Base-by-base conservation (phyloP, 768 basidiomycete genomes). In the Tephrocybe sp. region DNA sequence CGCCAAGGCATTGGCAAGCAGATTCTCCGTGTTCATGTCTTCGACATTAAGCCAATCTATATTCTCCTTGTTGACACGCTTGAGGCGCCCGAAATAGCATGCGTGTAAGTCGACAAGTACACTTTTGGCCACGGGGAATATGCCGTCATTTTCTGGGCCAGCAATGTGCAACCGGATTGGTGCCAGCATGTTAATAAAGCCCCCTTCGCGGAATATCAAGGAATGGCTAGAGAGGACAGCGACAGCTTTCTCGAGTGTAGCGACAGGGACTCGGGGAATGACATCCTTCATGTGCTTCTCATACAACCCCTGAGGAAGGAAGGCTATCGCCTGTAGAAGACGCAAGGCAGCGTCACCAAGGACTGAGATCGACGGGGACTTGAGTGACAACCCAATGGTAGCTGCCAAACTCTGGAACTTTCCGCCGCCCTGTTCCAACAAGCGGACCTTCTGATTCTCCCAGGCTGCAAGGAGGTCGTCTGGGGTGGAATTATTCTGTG, bases 401-500 rank as follows among this genome's bases (percentile, higher is more conserved):
- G 31, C 18, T 7, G 41, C 40, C 11, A 50, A 15, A n/a, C n/a
- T n/a, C n/a, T n/a, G n/a, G n/a, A n/a, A n/a, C 34, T 34, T 41
- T 19, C 41, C 49, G 9, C 24, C 25, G 10, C 49, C 49, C 15
- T 15, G 25, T 15, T 50, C 40, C 6, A 50, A 31, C 12, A 50
- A 27, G 7, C 18, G 12, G 10, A 23, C 23, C 10, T n/a, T 41
- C 18, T 42, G 39, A 21, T 16, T 22, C 22, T 46, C 18, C 50
- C 50, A 52, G 3, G 50, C 50, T 15, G n/a, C 18, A 23, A 22
- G 27, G 11, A 46, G 44, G 3, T 45, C 43, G 18, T 24, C 24
- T 18, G 44, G 19, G 7, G 50, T 29, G 44, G 34, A 52, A 5
- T 52, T 25, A 22, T 51, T 51, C 22, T 51, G 50, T 25, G 39